Evolutionary conservation across 2,329 filamentous ascomycete species (phyloP).

Genomic region (Eurotiales sp.): DNA sequence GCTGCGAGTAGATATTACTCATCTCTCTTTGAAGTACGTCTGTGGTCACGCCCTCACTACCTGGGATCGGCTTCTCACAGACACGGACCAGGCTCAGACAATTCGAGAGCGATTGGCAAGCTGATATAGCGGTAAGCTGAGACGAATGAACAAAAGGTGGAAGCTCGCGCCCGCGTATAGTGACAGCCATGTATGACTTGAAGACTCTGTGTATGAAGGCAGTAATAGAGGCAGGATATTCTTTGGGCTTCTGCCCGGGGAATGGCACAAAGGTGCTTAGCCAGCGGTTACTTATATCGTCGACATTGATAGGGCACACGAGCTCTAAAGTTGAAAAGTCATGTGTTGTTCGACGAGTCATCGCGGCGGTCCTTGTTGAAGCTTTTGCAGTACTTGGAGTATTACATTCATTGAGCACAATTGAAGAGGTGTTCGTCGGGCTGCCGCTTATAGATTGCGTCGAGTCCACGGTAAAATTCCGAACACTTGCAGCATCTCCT

Average conservation of each 20-base stretch:
- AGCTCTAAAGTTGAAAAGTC: slow-evolving; percentile 19
- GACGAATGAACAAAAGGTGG: slow-evolving; percentile 26
- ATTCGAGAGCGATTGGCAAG: slow-evolving; percentile 21
- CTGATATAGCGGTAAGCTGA: slow-evolving; percentile 15
- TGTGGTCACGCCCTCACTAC: slow-evolving; percentile 25
- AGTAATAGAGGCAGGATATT: slow-evolving; percentile 20
- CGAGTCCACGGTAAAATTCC: not conserved
- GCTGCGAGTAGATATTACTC: slow-evolving; percentile 10
- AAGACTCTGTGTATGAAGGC: slow-evolving; percentile 24
- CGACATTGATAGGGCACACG: slow-evolving; percentile 18
- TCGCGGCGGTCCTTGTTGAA: no score
- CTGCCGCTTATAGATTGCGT: not conserved
- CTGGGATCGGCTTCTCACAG: slow-evolving; percentile 23
- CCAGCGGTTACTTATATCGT: slow-evolving; percentile 28
- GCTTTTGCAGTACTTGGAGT: not conserved
- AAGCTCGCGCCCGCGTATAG: slow-evolving; percentile 16
- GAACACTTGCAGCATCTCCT: not conserved
- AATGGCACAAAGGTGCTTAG: slow-evolving; percentile 21
- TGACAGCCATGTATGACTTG: slow-evolving; percentile 23
- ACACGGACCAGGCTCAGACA: slow-evolving; percentile 27
- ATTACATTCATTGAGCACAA: not conserved
- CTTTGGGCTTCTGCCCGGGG: slow-evolving; percentile 19
- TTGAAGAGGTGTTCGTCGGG: not conserved
- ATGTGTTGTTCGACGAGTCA: not conserved
- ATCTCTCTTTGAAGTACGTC: slow-evolving; percentile 24